Percentiles rank a stretch among this genome's conserved stretches.
Evolutionary conservation across 768 basidiomycete genomes (phyloP).

Genomic region (Tulasnella sp.): DNA sequence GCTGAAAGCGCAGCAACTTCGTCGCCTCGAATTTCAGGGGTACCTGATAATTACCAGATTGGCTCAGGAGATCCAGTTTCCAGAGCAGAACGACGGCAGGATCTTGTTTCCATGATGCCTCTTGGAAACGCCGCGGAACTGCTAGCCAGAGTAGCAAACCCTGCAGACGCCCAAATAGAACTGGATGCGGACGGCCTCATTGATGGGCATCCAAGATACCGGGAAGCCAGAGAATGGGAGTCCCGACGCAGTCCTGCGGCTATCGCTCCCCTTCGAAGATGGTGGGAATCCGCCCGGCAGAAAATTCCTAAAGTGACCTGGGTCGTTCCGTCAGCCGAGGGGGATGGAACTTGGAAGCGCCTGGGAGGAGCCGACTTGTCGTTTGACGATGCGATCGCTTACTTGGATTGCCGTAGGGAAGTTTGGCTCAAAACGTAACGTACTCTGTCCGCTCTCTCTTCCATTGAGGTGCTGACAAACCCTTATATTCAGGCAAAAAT

Average conservation of each 20-base stretch:
- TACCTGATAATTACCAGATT: neutral
- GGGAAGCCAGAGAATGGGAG: neutral
- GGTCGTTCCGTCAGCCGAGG: neutral
- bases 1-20: neutral
- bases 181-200: neutral
- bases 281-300: neutral
- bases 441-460: neutral
- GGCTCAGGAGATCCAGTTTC: neutral
- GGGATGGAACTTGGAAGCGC: neutral
- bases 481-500: no score
- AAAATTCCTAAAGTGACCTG: neutral
- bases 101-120: neutral
- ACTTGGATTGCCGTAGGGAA: neutral
- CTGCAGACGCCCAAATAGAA: neutral
- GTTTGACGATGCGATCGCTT: neutral
- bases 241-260: no score
- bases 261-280: neutral
- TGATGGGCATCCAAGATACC: neutral
- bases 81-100: neutral
- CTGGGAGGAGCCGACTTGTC: neutral
- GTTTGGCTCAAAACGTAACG: neutral
- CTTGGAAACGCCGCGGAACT: neutral
- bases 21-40: neutral
- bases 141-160: neutral
- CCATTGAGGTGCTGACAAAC: no score